Base-by-base conservation (phyloP, 768 basidiomycete species). In the Lactarius sanguifluus region DNA sequence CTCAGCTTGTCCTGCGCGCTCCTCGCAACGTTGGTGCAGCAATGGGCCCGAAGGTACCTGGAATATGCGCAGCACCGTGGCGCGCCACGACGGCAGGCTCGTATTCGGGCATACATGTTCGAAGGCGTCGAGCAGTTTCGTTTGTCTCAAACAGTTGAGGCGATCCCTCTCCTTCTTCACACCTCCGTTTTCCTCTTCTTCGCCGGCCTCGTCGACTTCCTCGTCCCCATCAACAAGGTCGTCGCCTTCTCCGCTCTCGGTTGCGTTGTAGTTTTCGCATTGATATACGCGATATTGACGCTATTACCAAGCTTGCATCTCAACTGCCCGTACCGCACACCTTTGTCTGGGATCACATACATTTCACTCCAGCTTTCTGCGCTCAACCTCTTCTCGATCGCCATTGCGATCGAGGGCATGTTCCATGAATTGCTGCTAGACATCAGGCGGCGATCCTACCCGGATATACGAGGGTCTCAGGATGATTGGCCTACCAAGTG, bases 11-110 rank as follows among this genome's bases (percentile, higher is more conserved):
- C 9, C 20, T 40, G 40, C 23, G 61, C 61, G 12, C 61, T 62
- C n/a, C 28, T 32, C 23, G 50, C 61, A 12, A 52, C 47, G n/a
- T 10, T 56, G n/a, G 25, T 62, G 1, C 61, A 62, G 61, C 40
- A 45, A 45, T 62, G 50, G 61, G 40, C 43, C 16, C 61, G 61
- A 25, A 16, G 13, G n/a, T 62, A 62, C 36, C 40, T 62, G 5
- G 23, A 62, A 34, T 30, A 57, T 18, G n/a, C 59, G 10, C 59
- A 43, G 23, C 28, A 40, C 32, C 59, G 23, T 34, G 23, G 16
- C 15, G 38, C 43, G 2, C 59, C 59, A 1, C 43, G 23, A 15
- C 20, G 25, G 12, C 28, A 3, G 25, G 59, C 38, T 15, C 28
- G 59, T 16, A 60, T 60, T 9, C 59, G 59, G 12, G 38, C 9